Base-by-base conservation (phyloP, 2,329 filamentous ascomycete species). In the Fusarium liriodendri region DNA sequence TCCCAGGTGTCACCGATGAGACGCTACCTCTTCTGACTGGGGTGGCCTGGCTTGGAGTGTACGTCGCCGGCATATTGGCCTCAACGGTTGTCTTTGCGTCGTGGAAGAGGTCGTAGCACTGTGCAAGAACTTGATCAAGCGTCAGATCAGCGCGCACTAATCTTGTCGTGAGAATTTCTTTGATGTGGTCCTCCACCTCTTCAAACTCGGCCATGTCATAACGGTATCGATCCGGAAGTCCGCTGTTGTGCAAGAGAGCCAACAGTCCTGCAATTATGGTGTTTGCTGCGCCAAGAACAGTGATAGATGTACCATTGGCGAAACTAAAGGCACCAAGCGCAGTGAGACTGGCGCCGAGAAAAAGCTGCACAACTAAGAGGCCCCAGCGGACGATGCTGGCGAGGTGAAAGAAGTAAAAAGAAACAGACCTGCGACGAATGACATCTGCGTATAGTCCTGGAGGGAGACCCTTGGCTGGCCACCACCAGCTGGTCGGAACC, bases 221-320 rank as follows among this genome's bases (percentile, higher is more conserved):
- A 32, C 87, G 83, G 71, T 88, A 88, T 9, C 87, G 80, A 69
- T 88, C 86, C 3, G 87, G 87, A 20, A 89, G 76, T 1, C 87
- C 87, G 67, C 86, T 88, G 75, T 89, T 89, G 78, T 89, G 87
- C 66, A 89, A 74, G 18, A 89, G 80, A 4, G 86, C 87, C 6
- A 89, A 81, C 8, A 89, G 75, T 2, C 87, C 87, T 9, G 87
- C 85, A 45, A 85, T 81, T 64, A 87, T 78, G 0, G 87, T 89
- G 76, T 88, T 89, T 66, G 84, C 74, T 7, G 85, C 87, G 1
- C 85, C 87, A 9, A 89, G 83, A n/a, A 85, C 69, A 3, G 87
- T 88, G 64, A 89, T 87, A 18, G 82, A 78, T 2, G 80, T 84
- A 14, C 84, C 83, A 14, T 83, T 64, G 14, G 78, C 67, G 27